Evolutionary conservation across 768 basidiomycete species (phyloP).

Genomic region (Tylopilus felleus): DNA sequence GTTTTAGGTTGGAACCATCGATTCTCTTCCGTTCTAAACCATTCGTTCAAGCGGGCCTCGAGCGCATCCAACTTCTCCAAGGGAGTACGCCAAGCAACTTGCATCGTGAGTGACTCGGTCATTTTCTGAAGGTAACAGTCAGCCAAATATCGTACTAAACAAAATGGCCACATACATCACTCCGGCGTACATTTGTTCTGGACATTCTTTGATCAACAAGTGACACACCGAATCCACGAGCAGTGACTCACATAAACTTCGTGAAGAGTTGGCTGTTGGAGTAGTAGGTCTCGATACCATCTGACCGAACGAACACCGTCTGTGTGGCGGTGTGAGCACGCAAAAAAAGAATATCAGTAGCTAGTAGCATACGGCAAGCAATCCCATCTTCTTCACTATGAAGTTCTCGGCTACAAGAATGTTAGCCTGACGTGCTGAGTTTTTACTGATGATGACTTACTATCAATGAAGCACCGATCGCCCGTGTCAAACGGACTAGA

Average conservation of each 20-base stretch:
- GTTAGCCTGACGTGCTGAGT: conserved; percentile 5
- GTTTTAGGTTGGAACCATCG: conserved; percentile 75
- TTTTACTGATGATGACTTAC: conserved; percentile 30
- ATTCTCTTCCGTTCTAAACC: conserved; percentile 77
- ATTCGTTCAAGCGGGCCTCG: conserved; percentile 63
- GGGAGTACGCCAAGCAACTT: conserved; percentile 74
- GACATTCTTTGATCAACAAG: background rate
- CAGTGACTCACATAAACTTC: conserved; percentile 61
- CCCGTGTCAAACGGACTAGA: conserved; percentile 75
- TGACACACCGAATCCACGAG: background rate
- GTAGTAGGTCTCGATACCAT: conserved; percentile 79
- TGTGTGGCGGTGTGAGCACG: conserved; percentile 18
- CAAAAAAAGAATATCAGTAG: background rate
- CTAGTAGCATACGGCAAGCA: conserved; percentile 58
- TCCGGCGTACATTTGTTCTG: conserved; percentile 71
- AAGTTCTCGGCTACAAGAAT: conserved; percentile 55
- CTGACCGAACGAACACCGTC: conserved; percentile 68
- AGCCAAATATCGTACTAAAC: background rate
- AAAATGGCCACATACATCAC: conserved; percentile 44
- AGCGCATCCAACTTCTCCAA: conserved; percentile 68
- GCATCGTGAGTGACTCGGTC: conserved; percentile 62
- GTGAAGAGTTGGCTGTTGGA: conserved; percentile 74
- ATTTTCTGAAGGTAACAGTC: conserved; percentile 48
- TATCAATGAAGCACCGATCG: conserved; percentile 74
- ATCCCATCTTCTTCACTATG: conserved; percentile 75